Evolutionary conservation across 2,329 filamentous ascomycete species (phyloP), one percentile per base, ranked within the genome.

Genomic region (Fusarium irregulare): DNA sequence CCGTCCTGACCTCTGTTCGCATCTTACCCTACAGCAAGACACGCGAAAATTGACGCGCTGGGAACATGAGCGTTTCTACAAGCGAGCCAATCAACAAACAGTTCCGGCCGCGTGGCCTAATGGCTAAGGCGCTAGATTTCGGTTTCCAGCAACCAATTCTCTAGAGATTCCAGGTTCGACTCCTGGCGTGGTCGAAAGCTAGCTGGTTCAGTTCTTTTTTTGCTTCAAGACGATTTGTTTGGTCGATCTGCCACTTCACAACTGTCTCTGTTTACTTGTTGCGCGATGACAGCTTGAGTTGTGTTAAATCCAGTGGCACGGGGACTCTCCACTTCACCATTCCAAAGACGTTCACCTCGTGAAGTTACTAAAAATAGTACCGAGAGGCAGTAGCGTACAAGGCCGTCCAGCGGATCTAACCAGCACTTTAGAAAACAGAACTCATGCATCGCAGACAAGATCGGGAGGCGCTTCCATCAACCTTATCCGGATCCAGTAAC

Each of bases 51-150:
- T 3, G 2, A 1, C 2, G 7, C 9, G 1, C 2, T 6, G 25
- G 3, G 4, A 16, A 64, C 21, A 50, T 58, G 2, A 37, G 0
- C 0, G 0, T 1, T 42, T 0, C 0, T 5, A 28, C 13, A 41
- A 34, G 27, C 27, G 16, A 27, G 21, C 61, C 51, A 47, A 64
- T 64, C 60, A 64, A 50, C 18, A 30, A 30, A 58, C 6, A 6
- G 30, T 47, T 64, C 32, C 16, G 61, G 61, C 61, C 60, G 61
- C 61, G 61, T 64, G 61, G 61, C 61, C 61, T 64, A 64, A 64
- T 64, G 61, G 61, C 51, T 65, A 64, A 64, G 61, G 61, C 61
- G 61, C 61, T 64, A 64, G 60, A 64, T 64, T 64, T 64, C 61
- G 61, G 61, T 50, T 18, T 28, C 34, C 32, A 63, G 25, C 25